These are phyloP conservation scores for Barnettozyma siamensis DNA, from an alignment of 805 yeast genomes.

Conservation along the genomic window DNA sequence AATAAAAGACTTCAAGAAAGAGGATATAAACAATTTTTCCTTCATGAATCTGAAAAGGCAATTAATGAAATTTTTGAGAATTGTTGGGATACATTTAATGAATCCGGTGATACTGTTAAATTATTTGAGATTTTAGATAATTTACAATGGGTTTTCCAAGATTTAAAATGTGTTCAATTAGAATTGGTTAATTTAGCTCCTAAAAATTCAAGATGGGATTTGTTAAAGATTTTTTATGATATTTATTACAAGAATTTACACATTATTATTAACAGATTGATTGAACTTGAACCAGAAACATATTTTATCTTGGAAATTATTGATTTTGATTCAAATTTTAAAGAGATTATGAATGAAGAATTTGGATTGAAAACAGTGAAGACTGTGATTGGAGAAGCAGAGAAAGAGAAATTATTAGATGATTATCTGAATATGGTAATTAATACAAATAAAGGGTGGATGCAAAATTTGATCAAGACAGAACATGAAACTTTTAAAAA, in stretches of 20 bases:
- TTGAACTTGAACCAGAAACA: conserved; percentile 76
- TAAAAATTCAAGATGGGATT: conserved; percentile 65
- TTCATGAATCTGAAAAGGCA: conserved; percentile 50
- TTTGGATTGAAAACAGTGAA: conserved; percentile 40
- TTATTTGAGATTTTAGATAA: conserved; percentile 58
- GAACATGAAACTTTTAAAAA: conserved; percentile 60
- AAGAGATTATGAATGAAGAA: conserved; percentile 42
- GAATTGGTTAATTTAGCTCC: conserved; percentile 63
- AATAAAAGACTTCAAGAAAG: conserved; percentile 36
- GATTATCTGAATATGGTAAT: conserved; percentile 74
- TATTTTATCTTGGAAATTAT: conserved; percentile 65
- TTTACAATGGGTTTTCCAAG: conserved; percentile 80
- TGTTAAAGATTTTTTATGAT: conserved; percentile 53
- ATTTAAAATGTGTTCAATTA: conserved; percentile 58
- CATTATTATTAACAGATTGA: conserved; percentile 53
- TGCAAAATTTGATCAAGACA: conserved; percentile 55
- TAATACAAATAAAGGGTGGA: conserved; percentile 81
- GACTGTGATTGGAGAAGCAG: conserved; percentile 63
- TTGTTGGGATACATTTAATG: conserved; percentile 50
- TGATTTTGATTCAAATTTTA: conserved; percentile 69
- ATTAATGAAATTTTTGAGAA: conserved; percentile 63
- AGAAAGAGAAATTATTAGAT: conserved; percentile 64
- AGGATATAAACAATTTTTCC: conserved; percentile 60
- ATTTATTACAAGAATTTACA: conserved; percentile 67
- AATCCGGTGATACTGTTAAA: conserved; percentile 29